Percentiles rank a stretch among this genome's conserved stretches.
phyloP scores from a whole-genome alignment of 176 grass and related monocot species.

The Bolboschoenus planiculmis region DNA sequence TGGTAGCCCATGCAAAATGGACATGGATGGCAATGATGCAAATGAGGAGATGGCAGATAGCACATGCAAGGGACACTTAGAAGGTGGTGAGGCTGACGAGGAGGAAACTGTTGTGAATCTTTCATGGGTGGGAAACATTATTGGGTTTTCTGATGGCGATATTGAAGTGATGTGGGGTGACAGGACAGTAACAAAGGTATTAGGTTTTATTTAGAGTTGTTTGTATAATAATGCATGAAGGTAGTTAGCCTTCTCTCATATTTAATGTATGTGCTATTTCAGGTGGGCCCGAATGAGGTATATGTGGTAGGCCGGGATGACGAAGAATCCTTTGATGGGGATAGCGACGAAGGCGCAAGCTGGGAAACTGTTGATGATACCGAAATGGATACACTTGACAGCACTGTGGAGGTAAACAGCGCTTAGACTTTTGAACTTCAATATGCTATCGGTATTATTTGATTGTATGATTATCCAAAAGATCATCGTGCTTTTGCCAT shows the following conservation, averaged over 20 bases:
- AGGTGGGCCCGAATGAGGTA: slow-evolving; percentile 87
- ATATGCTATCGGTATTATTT: not conserved
- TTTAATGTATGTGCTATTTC: slow-evolving; percentile 26
- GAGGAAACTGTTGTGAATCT: slow-evolving; percentile 35
- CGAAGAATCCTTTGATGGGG: slow-evolving; percentile 61
- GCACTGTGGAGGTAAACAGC: slow-evolving; percentile 44
- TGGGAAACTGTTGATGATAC: slow-evolving; percentile 96
- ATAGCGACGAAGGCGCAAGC: slow-evolving; percentile 50
- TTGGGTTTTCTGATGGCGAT: slow-evolving; percentile 60
- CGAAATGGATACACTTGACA: slow-evolving; percentile 57
- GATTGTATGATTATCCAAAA: not conserved
- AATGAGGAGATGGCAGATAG: slow-evolving; percentile 19
- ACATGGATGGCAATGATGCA: slow-evolving; percentile 37
- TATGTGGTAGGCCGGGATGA: slow-evolving; percentile 90
- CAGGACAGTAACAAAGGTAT: slow-evolving; percentile 70
- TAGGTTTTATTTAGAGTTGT: not conserved
- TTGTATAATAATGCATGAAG: slow-evolving; percentile 15
- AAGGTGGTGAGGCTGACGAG: slow-evolving; percentile 33
- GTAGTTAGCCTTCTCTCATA: not conserved
- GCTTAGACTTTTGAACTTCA: not conserved
- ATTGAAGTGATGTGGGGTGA: slow-evolving; percentile 91
- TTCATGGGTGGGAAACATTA: slow-evolving; percentile 87
- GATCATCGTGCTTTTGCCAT: not conserved
- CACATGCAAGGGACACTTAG: slow-evolving; percentile 24
- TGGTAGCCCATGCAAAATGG: slow-evolving; percentile 15